phyloP scores from a whole-genome alignment of 495 filamentous ascomycete genomes.

The Penicillium manginii region DNA sequence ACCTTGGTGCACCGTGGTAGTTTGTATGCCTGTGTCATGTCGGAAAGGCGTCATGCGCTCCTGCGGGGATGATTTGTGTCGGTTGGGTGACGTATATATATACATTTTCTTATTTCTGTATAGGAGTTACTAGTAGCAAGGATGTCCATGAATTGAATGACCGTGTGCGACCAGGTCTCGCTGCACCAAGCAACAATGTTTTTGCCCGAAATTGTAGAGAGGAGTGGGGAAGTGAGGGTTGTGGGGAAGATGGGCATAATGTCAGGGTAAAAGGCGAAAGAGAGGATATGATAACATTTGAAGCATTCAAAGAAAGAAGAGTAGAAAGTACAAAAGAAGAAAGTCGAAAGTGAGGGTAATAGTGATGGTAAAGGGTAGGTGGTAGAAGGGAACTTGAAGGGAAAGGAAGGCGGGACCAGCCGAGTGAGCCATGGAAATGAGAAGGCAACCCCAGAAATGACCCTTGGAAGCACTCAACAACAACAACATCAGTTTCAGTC shows the following conservation, averaged over 20 bases:
- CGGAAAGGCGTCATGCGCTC: constrained; percentile 1
- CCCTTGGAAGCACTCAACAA: not conserved
- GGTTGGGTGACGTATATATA: constrained; percentile 12
- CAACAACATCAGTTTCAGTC: not conserved
- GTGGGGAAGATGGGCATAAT: too few species aligned
- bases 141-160: constrained; percentile 22
- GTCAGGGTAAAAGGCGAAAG: too few species aligned
- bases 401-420: constrained; percentile 14
- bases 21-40: constrained; percentile 19
- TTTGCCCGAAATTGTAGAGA: not conserved
- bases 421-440: constrained; percentile 29
- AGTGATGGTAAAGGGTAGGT: not conserved
- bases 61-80: not conserved
- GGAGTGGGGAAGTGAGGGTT: not conserved
- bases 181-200: constrained; percentile 10
- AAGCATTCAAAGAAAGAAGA: too few species aligned
- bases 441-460: not conserved
- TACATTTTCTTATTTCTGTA: too few species aligned
- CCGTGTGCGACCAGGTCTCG: constrained; percentile 16
- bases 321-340: not conserved
- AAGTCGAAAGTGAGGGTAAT: not conserved
- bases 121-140: constrained; percentile 21
- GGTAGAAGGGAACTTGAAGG: not conserved
- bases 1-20: constrained; percentile 25
- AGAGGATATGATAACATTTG: too few species aligned